phyloP scores from a whole-genome alignment of 108 stramenopile species.

The Pseudonitzschia pungens region DNA sequence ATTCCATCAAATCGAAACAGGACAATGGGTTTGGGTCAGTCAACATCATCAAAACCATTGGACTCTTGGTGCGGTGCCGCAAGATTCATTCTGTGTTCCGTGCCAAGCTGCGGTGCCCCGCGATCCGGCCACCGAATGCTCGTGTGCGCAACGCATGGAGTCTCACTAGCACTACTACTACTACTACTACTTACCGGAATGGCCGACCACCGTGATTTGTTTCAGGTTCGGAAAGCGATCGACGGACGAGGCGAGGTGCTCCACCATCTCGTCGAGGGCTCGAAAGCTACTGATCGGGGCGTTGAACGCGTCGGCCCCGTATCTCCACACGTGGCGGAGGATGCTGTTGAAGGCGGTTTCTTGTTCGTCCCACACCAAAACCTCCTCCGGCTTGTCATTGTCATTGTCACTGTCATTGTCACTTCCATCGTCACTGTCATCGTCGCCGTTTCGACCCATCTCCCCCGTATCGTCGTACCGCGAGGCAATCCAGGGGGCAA shows the following conservation, averaged over 20 bases:
- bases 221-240: slow-evolving; percentile 50
- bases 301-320: slow-evolving; percentile 71
- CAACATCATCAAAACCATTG: too few relatives aligned
- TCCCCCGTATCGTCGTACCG: too few relatives aligned
- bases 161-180: too few relatives aligned
- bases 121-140: too few relatives aligned
- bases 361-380: slow-evolving; percentile 60
- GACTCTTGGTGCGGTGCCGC: too few relatives aligned
- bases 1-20: too few relatives aligned
- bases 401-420: slow-evolving; percentile 3
- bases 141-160: too few relatives aligned
- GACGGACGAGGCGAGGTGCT: slow-evolving; percentile 29
- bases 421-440: not conserved
- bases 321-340: slow-evolving; percentile 71
- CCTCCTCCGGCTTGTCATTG: not conserved
- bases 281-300: slow-evolving; percentile 68
- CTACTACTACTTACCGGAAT: slow-evolving; percentile 49
- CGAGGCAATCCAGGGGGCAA: slow-evolving; percentile 73
- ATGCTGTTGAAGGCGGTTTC: slow-evolving; percentile 7
- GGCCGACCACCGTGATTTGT: slow-evolving; percentile 67
- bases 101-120: too few relatives aligned
- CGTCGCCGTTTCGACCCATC: slow-evolving; percentile 40
- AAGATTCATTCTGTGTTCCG: too few relatives aligned
- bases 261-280: slow-evolving; percentile 64
- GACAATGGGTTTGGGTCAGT: too few relatives aligned